These are phyloP conservation scores for Gaillardinia entomophila DNA, from an alignment of 805 yeast species.

Conservation along the genomic window DNA sequence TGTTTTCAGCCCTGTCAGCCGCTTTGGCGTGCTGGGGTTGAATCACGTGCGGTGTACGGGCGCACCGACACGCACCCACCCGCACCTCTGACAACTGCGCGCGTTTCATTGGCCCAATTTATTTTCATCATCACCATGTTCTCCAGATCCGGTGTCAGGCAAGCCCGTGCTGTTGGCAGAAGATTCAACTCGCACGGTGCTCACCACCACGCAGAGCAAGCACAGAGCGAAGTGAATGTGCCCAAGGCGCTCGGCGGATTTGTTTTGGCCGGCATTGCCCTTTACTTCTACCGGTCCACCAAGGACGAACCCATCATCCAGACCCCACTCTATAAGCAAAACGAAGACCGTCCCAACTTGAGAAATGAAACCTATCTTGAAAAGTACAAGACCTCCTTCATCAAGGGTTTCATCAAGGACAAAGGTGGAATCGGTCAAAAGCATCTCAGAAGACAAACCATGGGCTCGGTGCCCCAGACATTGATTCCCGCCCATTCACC, in stretches of 20 bases:
- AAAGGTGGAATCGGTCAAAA: constrained; percentile 42
- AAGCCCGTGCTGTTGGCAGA: neutral
- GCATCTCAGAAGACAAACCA: constrained; percentile 30
- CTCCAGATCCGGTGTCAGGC: neutral
- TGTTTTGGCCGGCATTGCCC: constrained; percentile 11
- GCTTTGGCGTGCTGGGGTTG: too few relatives aligned
- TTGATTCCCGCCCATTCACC: constrained; percentile 39
- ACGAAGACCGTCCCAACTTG: constrained; percentile 22
- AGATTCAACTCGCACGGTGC: neutral
- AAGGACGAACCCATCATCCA: constrained; percentile 31
- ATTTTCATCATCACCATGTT: neutral
- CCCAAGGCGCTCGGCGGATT: constrained; percentile 14
- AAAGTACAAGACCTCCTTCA: constrained; percentile 37
- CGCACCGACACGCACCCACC: too few relatives aligned
- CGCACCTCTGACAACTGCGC: neutral
- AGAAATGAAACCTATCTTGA: constrained; percentile 33
- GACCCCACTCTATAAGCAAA: constrained; percentile 31
- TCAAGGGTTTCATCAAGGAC: constrained; percentile 36
- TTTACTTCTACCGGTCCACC: constrained; percentile 12
- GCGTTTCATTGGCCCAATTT: neutral
- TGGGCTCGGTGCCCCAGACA: constrained; percentile 23
- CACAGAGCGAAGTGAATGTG: constrained; percentile 10
- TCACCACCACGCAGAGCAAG: neutral
- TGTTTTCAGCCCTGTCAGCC: too few relatives aligned
- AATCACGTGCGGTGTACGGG: too few relatives aligned